Conservation (phyloP, 768 basidiomycete species). For the Rubroboletus satanas region DNA sequence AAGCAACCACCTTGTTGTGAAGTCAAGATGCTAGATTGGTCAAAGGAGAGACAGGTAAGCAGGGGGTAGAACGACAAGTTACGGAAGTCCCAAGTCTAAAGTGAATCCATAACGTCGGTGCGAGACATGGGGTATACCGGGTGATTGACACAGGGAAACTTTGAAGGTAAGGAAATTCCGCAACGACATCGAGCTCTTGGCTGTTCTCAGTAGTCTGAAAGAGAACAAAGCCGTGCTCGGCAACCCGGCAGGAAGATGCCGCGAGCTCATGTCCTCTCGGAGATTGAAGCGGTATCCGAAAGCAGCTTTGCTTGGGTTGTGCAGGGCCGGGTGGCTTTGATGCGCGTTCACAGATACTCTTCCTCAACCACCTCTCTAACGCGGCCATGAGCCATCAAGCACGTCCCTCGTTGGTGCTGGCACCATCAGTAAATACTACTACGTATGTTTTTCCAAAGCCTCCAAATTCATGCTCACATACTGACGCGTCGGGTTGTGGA, state of each 20-base stretch:
- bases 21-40: background rate
- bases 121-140: background rate
- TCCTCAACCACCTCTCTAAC: slow-evolving; percentile 26
- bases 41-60: background rate
- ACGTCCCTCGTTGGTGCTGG: slow-evolving; percentile 67
- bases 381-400: slow-evolving; percentile 56
- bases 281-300: slow-evolving; percentile 26
- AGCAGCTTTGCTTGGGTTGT: slow-evolving; percentile 27
- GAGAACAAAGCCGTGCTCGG: slow-evolving; percentile 15
- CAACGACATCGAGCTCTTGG: background rate
- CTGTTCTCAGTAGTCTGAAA: background rate
- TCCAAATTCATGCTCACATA: background rate
- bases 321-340: slow-evolving; percentile 33
- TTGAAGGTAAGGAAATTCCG: background rate
- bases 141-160: background rate
- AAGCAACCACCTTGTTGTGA: background rate
- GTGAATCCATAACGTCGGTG: background rate
- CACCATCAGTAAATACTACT: slow-evolving; percentile 81
- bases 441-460: slow-evolving; percentile 48
- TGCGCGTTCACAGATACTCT: slow-evolving; percentile 27
- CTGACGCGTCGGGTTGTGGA: slow-evolving; percentile 24
- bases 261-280: slow-evolving; percentile 7
- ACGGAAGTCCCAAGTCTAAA: background rate
- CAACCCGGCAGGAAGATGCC: slow-evolving; percentile 23
- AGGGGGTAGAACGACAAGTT: background rate